Evolutionary conservation across 805 yeast species (phyloP), one percentile per base, ranked within the genome.

Genomic region (Candida sakaeoensis): DNA sequence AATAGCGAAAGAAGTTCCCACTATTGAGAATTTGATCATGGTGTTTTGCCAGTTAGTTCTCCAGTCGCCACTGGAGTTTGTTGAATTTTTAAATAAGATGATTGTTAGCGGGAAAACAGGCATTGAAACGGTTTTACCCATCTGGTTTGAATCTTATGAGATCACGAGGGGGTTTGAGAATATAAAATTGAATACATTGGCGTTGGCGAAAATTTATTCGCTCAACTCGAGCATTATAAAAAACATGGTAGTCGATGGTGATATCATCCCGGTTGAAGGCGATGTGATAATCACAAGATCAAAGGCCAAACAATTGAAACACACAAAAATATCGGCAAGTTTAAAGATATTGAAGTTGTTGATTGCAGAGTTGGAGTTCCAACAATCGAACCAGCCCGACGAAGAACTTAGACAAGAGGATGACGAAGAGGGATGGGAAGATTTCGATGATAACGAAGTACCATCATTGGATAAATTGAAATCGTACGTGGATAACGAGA

Each of bases 101-200:
- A 8, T 25, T 13, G 22, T 37, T 6, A 17, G 35, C 46, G 13
- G 43, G 46, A 5, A 52, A 31, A 50, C 69, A 18, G 82, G 84
- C 1, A 63, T 89, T 8, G 64, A 65, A 17, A 60, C 73, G 3
- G 77, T 87, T 1, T 57, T 91, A 37, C 81, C 82, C 2, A 81
- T 85, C 37, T 93, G 98, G 98, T 73, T 91, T 36, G 78, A 77
- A 18, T 75, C 87, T 2, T 90, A 87, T 59, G 91, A 86, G 50
- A 79, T 82, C 2, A 75, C 90, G 28, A 71, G 91, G 44, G 96
- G 97, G 0, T 80, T 74, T 41, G 85, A 80, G 19, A 79, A 79
- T 42, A 87, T 90, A 36, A 71, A 76, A 45, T 78, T 69, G 32
- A 79, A 77, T 51, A 74, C 85, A n/a, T 55, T 75, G 21, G 96